Base-by-base conservation (phyloP, 139 green algal species). In the Micractinium conductrix region DNA sequence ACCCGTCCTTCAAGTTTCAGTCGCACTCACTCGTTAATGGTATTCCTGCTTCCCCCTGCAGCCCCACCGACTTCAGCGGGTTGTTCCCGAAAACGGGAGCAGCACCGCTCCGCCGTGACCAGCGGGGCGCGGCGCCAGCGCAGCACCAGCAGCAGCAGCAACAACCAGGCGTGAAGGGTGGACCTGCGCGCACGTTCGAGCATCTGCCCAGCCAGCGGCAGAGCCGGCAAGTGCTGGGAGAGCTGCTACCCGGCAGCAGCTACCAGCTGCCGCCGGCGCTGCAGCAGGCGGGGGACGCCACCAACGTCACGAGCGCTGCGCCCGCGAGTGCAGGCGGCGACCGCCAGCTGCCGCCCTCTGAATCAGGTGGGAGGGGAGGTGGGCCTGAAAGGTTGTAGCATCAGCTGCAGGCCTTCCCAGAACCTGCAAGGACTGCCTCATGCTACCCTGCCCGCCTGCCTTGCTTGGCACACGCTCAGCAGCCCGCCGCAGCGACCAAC, bases 21-120 rank as follows among this genome's bases (percentile, higher is more conserved):
- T 33, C 14, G 24, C 12, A 21, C 45, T 14, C 22, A 4, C 22
- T 1, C 26, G 40, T 24, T 44, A 50, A 50, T 38, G 74, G n/a
- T 55, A 10, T 37, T 33, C n/a, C 22, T 37, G 37, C 60, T 35
- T 24, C 50, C 9, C 53, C 17, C 48, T 50, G 81, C 45, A 63
- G 53, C 19, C 55, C 71, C 42, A 86, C 81, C 30, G 60, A 75
- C 72, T 86, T 86, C 35, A 67, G 55, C n/a, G 81, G 81, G n/a
- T 42, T 86, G 24, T 62, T 86, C 43, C 81, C 81, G n/a, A 81
- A 75, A 33, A n/a, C 40, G 2, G 43, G 16, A 38, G 44, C 72
- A 74, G n/a, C 81, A 21, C 35, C 33, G 28, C 14, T 9, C 37
- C n/a, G 30, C 22, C 42, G 60, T 8, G 43, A 35, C 48, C 35